Evolutionary conservation across 768 basidiomycete genomes (phyloP).

Genomic region (Cystobasidium tubakii): DNA sequence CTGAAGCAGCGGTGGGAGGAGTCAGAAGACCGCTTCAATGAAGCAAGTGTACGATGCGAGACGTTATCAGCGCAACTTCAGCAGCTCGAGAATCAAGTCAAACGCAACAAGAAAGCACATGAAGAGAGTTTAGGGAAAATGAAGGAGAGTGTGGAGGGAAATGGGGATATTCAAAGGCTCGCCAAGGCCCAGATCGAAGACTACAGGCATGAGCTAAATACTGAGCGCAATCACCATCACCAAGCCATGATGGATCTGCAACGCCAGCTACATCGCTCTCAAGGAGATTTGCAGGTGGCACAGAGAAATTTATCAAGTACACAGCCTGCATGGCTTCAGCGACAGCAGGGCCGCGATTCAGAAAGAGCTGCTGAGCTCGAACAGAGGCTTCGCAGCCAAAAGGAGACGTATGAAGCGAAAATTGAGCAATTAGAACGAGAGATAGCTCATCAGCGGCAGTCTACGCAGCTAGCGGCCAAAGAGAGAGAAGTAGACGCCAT

Average conservation of each 20-base stretch:
- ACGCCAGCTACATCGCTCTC: neutral
- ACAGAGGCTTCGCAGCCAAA: neutral
- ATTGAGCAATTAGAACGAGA: neutral
- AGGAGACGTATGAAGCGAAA: neutral
- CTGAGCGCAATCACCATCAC: neutral
- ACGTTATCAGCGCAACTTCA: neutral
- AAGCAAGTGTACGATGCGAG: neutral
- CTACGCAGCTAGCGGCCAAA: neutral
- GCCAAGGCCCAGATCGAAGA: neutral
- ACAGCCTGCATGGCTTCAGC: neutral
- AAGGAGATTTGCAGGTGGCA: neutral
- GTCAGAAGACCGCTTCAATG: slow-evolving; percentile 6
- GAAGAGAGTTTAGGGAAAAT: neutral
- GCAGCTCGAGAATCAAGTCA: neutral
- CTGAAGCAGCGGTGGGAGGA: neutral
- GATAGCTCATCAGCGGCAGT: neutral
- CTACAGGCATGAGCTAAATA: neutral
- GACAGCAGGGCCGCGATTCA: neutral
- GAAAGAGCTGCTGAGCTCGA: neutral
- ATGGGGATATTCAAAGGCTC: neutral
- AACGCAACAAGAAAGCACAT: neutral
- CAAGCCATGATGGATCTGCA: neutral
- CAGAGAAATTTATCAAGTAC: neutral
- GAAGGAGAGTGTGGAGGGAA: neutral
- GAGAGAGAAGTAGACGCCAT: slow-evolving; percentile 9